phyloP scores from a whole-genome alignment of 768 basidiomycete genomes.

The Tephrocybe sp. region DNA sequence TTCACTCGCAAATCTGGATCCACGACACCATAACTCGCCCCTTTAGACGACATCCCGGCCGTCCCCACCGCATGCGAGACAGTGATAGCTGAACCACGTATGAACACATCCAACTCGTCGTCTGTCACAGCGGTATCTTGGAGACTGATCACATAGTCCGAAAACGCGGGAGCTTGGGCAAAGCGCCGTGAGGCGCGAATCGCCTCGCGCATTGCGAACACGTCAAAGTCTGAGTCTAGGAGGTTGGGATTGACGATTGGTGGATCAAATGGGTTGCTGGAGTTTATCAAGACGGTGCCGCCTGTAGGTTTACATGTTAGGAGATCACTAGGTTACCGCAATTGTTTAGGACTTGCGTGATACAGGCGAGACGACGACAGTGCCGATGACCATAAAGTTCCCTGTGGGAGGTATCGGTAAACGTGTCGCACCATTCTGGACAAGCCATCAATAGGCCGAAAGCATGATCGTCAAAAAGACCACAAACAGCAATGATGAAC shows the following conservation, averaged over 20 bases:
- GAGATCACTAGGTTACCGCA: background rate
- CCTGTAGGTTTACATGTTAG: constrained; percentile 14
- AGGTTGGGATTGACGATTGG: constrained; percentile 53
- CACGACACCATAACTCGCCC: constrained; percentile 31
- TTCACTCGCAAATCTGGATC: constrained; percentile 39
- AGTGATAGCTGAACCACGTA: constrained; percentile 24
- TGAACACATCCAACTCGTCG: constrained; percentile 26
- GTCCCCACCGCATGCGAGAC: constrained; percentile 35
- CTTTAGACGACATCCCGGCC: constrained; percentile 30
- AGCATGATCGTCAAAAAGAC: constrained; percentile 3
- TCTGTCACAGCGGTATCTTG: constrained; percentile 28
- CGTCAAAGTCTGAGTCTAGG: constrained; percentile 29
- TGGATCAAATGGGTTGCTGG: constrained; percentile 40
- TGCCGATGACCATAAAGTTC: constrained; percentile 26
- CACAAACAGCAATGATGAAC: constrained; percentile 29
- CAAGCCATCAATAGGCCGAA: background rate
- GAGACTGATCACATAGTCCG: constrained; percentile 23
- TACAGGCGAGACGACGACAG: constrained; percentile 25
- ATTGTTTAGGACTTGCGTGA: constrained; percentile 21
- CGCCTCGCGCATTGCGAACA: constrained; percentile 26
- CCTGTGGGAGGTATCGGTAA: constrained; percentile 24
- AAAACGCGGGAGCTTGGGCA: constrained; percentile 24
- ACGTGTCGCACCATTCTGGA: constrained; percentile 23
- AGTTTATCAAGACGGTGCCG: constrained; percentile 32
- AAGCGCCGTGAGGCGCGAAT: constrained; percentile 25